Conservation (phyloP, 805 yeast genomes). For the Metschnikowia lachancei region DNA sequence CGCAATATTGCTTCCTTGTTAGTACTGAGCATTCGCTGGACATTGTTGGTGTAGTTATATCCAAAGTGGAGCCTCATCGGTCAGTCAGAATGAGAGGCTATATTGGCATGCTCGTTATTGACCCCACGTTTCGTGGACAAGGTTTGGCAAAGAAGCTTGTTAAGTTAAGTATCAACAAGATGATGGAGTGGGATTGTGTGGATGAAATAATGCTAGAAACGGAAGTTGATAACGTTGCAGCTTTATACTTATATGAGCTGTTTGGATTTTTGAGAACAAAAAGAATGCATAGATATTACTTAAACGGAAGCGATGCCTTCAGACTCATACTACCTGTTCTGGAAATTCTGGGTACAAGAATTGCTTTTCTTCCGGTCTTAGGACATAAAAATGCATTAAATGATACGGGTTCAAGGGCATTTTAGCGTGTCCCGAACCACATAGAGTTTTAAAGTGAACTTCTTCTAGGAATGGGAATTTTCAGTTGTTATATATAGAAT, state of each 20-base stretch:
- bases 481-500: too few relatives aligned
- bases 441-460: too few relatives aligned
- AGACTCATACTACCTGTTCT: conserved; percentile 80
- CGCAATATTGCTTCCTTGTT: conserved; percentile 72
- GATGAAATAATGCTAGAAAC: conserved; percentile 95
- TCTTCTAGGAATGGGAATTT: too few relatives aligned
- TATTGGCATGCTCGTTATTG: conserved; percentile 93
- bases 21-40: conserved; percentile 33
- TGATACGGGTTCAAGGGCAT: background rate
- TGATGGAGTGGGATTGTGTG: conserved; percentile 59
- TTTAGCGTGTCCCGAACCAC: background rate
- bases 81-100: conserved; percentile 78
- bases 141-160: conserved; percentile 83
- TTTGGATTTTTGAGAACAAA: conserved; percentile 74
- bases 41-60: conserved; percentile 80
- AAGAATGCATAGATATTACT: conserved; percentile 79
- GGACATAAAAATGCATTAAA: background rate
- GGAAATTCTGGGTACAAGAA: conserved; percentile 45
- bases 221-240: conserved; percentile 75
- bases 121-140: conserved; percentile 62
- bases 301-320: conserved; percentile 91
- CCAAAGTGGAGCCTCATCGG: conserved; percentile 77
- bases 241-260: conserved; percentile 65
- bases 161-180: conserved; percentile 54
- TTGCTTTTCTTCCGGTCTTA: conserved; percentile 47